Percentiles rank a stretch among this genome's conserved stretches.
Conservation (phyloP, 1,284 basidiomycete genomes). For the Cryptococcus sp. region DNA sequence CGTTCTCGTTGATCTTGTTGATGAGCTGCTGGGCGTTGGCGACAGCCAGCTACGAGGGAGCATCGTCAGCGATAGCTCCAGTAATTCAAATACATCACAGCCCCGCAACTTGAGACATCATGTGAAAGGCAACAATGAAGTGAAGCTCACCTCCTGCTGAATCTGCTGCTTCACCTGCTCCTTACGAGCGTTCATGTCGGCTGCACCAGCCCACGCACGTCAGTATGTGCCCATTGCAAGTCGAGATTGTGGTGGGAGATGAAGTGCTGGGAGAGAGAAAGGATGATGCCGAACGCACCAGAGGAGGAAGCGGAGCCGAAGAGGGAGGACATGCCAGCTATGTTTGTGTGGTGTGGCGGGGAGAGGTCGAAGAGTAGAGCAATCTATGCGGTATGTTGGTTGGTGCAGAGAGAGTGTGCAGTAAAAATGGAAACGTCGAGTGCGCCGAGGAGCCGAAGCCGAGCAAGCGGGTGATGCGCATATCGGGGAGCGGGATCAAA, state of each 20-base stretch:
- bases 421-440: slow-evolving; percentile 1
- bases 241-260: no score
- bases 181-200: slow-evolving; percentile 46
- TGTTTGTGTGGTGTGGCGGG: neutral
- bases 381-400: neutral
- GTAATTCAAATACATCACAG: neutral
- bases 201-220: neutral
- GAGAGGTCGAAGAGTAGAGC: neutral
- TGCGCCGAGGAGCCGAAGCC: neutral
- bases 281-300: neutral
- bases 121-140: neutral
- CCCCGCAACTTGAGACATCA: no score
- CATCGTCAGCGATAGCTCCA: neutral
- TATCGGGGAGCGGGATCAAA: slow-evolving; percentile 18
- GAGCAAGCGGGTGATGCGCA: slow-evolving; percentile 1
- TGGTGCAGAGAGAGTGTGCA: neutral
- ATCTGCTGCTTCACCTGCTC: slow-evolving; percentile 51
- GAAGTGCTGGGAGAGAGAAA: no score
- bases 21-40: slow-evolving; percentile 50
- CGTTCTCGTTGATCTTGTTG: slow-evolving; percentile 52
- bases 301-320: slow-evolving; percentile 19
- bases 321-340: slow-evolving; percentile 18
- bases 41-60: slow-evolving; percentile 35
- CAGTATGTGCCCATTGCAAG: no score
- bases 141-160: slow-evolving; percentile 40